Evolutionary conservation across 2,329 filamentous ascomycete genomes (phyloP).

Genomic region (Fusarium sp.): DNA sequence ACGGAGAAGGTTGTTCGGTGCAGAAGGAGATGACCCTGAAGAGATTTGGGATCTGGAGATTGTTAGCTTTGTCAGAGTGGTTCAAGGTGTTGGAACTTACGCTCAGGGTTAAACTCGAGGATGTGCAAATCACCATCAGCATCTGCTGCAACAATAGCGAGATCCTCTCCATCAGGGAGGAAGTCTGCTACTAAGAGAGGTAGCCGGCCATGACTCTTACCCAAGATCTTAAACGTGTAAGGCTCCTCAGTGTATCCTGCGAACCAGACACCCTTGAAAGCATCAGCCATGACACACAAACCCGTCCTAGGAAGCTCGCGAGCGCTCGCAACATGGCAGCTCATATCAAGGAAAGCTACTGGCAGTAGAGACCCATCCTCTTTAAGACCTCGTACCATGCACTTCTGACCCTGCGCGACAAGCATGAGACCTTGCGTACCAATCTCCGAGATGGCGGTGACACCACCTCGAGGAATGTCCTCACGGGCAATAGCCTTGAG

Average conservation of each 20-base stretch:
- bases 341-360: constrained; percentile 98
- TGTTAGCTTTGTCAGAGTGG: constrained; percentile 34
- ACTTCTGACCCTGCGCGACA: constrained; percentile 94
- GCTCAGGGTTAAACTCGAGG: constrained; percentile 93
- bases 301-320: constrained; percentile 87
- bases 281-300: constrained; percentile 88
- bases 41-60: constrained; percentile 83
- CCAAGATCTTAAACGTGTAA: constrained; percentile 93
- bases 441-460: constrained; percentile 86
- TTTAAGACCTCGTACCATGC: constrained; percentile 94
- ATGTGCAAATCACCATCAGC: constrained; percentile 88
- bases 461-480: constrained; percentile 89
- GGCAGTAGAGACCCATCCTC: constrained; percentile 93
- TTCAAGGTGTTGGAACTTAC: constrained; percentile 62
- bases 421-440: constrained; percentile 90
- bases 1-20: constrained; percentile 90
- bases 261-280: constrained; percentile 95
- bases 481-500: constrained; percentile 90
- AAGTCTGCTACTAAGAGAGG: constrained; percentile 88
- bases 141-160: constrained; percentile 86
- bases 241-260: constrained; percentile 96
- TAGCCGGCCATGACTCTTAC: constrained; percentile 82
- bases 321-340: constrained; percentile 87
- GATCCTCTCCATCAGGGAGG: constrained; percentile 82
- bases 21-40: constrained; percentile 87